phyloP scores from a whole-genome alignment of 1,284 basidiomycete species.

The Cryptococcus depauperatus region DNA sequence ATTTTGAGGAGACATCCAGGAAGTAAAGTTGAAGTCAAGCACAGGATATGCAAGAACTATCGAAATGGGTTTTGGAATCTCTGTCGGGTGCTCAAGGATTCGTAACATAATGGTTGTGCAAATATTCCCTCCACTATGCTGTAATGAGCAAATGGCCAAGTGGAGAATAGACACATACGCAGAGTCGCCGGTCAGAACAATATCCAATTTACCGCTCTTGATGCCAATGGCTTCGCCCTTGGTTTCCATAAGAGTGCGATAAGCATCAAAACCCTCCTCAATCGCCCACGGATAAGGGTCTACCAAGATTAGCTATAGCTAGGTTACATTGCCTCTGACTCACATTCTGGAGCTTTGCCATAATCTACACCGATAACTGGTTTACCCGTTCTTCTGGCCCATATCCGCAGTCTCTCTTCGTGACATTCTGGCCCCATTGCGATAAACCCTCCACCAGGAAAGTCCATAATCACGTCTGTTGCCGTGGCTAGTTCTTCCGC shows the following conservation, averaged over 20 bases:
- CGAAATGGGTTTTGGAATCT: constrained; percentile 58
- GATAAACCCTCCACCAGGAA: constrained; percentile 92
- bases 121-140: constrained; percentile 68
- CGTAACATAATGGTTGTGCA: constrained; percentile 73
- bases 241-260: constrained; percentile 71
- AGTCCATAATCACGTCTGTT: constrained; percentile 78
- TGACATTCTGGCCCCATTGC: constrained; percentile 93
- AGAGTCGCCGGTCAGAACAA: constrained; percentile 80
- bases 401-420: constrained; percentile 81
- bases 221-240: constrained; percentile 68
- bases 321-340: constrained; percentile 32
- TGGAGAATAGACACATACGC: constrained; percentile 56
- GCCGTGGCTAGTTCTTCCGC: constrained; percentile 59
- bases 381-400: constrained; percentile 70
- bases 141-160: neutral
- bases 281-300: constrained; percentile 93
- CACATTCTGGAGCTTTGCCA: constrained; percentile 92
- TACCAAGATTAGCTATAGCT: constrained; percentile 35
- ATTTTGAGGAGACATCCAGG: constrained; percentile 90
- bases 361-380: constrained; percentile 86
- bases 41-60: constrained; percentile 64
- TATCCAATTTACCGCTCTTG: constrained; percentile 61
- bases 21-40: constrained; percentile 93
- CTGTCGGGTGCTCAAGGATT: constrained; percentile 58
- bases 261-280: constrained; percentile 88